phyloP scores from a whole-genome alignment of 306 rosid species.

The Calophaca sinica region DNA sequence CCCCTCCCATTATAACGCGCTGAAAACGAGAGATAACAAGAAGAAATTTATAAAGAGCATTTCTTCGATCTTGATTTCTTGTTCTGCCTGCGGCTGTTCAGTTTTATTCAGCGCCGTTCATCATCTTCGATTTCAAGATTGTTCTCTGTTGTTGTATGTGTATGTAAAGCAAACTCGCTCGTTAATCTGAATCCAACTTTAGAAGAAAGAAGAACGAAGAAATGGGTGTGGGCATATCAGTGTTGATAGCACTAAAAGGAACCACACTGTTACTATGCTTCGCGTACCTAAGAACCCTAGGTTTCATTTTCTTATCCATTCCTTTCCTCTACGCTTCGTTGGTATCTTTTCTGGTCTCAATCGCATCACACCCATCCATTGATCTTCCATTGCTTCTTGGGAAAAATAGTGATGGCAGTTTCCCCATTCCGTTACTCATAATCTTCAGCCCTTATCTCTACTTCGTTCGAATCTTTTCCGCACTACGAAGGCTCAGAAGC shows the following conservation, averaged over 20 bases:
- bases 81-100: not conserved
- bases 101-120: not conserved
- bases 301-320: constrained; percentile 55
- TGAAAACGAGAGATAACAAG: too few relatives aligned
- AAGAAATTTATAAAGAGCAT: too few relatives aligned
- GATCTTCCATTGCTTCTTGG: constrained; percentile 82
- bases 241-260: constrained; percentile 69
- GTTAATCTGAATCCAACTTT: not conserved
- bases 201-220: not conserved
- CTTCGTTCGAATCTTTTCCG: constrained; percentile 72
- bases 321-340: constrained; percentile 78
- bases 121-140: not conserved
- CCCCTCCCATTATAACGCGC: too few relatives aligned
- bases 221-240: constrained; percentile 80
- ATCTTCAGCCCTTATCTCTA: constrained; percentile 81
- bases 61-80: not conserved
- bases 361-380: constrained; percentile 76
- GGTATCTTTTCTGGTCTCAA: constrained; percentile 62
- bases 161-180: not conserved
- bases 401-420: constrained; percentile 73
- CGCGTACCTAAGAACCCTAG: constrained; percentile 55
- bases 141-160: not conserved
- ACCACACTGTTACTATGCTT: constrained; percentile 50
- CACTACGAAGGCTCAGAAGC: constrained; percentile 63
- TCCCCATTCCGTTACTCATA: constrained; percentile 65